Conservation (phyloP, 1,284 basidiomycete genomes). For the Acaromyces ingoldii region DNA sequence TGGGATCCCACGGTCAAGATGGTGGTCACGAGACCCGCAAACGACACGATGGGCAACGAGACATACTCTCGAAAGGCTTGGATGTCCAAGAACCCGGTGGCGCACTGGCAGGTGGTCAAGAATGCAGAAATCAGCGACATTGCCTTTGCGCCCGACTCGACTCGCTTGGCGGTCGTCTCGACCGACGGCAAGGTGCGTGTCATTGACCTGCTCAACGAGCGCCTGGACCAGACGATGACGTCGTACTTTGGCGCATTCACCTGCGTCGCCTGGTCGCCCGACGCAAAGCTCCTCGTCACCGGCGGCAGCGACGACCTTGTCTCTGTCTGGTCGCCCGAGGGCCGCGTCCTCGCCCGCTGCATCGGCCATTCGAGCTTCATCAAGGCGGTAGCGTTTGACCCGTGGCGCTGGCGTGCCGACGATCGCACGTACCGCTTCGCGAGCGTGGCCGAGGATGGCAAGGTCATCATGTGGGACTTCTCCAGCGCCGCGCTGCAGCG, state of each 20-base stretch:
- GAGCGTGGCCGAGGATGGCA: conserved; percentile 45
- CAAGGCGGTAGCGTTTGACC: conserved; percentile 81
- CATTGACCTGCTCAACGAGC: conserved; percentile 35
- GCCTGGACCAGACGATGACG: conserved; percentile 26
- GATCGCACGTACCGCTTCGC: conserved; percentile 40
- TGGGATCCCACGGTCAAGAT: conserved; percentile 2
- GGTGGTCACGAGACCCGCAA: conserved; percentile 6
- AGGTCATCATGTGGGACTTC: conserved; percentile 45
- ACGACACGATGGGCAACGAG: neutral
- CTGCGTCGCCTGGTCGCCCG: conserved; percentile 88
- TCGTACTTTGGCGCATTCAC: conserved; percentile 58
- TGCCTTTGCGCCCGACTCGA: conserved; percentile 40
- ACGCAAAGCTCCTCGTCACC: conserved; percentile 76
- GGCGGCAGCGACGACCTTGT: conserved; percentile 76
- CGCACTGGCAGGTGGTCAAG: conserved; percentile 29
- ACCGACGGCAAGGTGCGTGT: conserved; percentile 43
- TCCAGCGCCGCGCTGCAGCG: conserved; percentile 31
- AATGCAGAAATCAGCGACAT: conserved; percentile 31
- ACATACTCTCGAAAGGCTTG: conserved; percentile 1
- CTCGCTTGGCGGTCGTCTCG: conserved; percentile 29
- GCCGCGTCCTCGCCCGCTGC: conserved; percentile 77
- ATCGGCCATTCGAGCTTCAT: conserved; percentile 96
- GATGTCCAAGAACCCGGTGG: conserved; percentile 29
- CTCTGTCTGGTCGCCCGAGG: conserved; percentile 55
- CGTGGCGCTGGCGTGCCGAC: conserved; percentile 60